Evolutionary conservation across 2,329 filamentous ascomycete genomes (phyloP), one percentile per base, ranked within the genome.

Genomic region (Colletotrichum chlorophyti): DNA sequence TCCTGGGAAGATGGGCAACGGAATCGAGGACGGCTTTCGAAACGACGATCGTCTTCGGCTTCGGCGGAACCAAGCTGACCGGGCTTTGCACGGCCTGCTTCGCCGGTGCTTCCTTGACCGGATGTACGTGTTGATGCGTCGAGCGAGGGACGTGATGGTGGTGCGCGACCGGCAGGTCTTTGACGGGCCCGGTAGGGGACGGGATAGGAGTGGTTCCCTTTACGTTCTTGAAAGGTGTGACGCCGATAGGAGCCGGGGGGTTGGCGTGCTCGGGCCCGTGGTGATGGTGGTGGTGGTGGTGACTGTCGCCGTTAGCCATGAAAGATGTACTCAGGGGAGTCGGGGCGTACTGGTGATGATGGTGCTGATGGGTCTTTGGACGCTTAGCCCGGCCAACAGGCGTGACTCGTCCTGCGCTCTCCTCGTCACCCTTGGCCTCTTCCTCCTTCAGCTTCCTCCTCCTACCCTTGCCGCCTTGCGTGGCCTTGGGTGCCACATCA

Each of bases 401-500:
- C 2, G 88, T 88, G 11, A 78, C 78, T 64, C 86, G 79, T 23
- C 87, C 88, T 29, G 82, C 83, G 55, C 79, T 84, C 55, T 85
- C 86, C 57, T 95, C 91, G 60, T 86, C 91, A 27, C 80, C 79
- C 62, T 83, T 84, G 26, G 72, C 72, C 4, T 91, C 89, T 40
- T 95, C 92, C 50, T 96, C 91, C 68, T 92, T 91, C 2, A 88
- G 77, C 71, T 92, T 91, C 61, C 91, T 81, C 55, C 88, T 82
- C 68, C 87, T 86, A 37, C 80, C 82, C 40, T 83, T 79, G 50
- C 32, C 9, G 77, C 76, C 37, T 40, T 21, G 17, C 37, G 29
- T 5, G 72, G 32, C 61, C 67, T 78, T 84, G 52, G 66, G 71
- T 64, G 65, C 67, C 27, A 63, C 69, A 61, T 76, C 85, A 48